A percentile compares a stretch with the other conserved stretches of the same genome.
phyloP scores from a whole-genome alignment of 1,284 basidiomycete species.

The Cryptococcus depauperatus region DNA sequence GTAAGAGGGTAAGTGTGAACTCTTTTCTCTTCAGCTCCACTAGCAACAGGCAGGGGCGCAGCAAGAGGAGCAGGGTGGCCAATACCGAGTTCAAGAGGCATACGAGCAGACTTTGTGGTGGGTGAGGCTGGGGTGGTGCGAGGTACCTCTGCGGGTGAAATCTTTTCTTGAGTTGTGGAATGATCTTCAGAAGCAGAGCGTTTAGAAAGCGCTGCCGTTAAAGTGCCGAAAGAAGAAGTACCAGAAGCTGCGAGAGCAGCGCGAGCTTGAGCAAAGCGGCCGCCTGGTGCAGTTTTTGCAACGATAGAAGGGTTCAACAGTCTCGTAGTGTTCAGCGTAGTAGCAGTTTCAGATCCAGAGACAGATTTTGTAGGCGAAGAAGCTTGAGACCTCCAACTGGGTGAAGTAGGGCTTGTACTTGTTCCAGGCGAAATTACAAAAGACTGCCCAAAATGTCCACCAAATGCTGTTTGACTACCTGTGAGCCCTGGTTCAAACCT shows the following conservation, averaged over 20 bases:
- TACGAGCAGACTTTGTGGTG: background rate
- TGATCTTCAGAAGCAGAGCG: constrained; percentile 1
- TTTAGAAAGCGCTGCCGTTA: constrained; percentile 7
- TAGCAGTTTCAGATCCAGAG: background rate
- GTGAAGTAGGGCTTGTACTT: constrained; percentile 8
- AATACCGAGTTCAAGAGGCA: background rate
- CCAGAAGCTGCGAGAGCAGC: constrained; percentile 17
- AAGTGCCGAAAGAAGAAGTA: constrained; percentile 10
- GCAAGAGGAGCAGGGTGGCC: background rate
- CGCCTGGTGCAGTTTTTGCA: constrained; percentile 11
- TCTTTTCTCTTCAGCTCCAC: background rate
- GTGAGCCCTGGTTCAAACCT: no score
- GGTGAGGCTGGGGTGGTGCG: background rate
- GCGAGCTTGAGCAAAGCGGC: constrained; percentile 31
- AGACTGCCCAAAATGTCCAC: no score
- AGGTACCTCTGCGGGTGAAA: background rate
- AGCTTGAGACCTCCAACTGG: constrained; percentile 9
- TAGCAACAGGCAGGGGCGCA: background rate
- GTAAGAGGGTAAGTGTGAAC: background rate
- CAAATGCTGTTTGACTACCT: no score
- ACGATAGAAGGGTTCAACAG: background rate
- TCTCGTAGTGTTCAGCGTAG: no score
- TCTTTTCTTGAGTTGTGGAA: background rate
- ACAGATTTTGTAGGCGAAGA: constrained; percentile 13
- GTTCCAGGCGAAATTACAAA: no score